Evolutionary conservation across 768 basidiomycete genomes (phyloP), one percentile per base, ranked within the genome.

Genomic region (Pisolithus sp.): DNA sequence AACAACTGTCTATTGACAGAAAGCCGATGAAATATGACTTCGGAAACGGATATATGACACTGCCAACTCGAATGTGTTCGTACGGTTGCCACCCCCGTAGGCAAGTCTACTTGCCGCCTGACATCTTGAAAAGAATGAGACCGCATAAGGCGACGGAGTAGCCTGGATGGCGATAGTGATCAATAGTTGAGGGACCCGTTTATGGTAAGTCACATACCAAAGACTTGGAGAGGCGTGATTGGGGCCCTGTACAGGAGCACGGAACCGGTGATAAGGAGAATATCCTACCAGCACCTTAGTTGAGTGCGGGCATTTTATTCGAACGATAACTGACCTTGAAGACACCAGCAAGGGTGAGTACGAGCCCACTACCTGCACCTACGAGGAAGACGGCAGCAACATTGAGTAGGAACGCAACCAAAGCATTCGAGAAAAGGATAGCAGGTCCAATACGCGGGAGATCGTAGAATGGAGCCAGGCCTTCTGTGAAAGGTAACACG

Each of bases 321-420:
- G 12, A 38, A 38, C 20, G 24, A 12, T 7, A 48, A 65, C 74
- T 39, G 60, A 86, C 85, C 79, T 94, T 94, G 71, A 93, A 85
- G 23, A 97, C 93, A 15, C 94, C 94, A 2, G 94, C 93, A 4
- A 98, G 78, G 2, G 94, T 97, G 57, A 97, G 74, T 18, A 96
- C 82, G 53, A 97, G 75, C 2, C 93, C 92, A 46, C 86, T 88
- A 15, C 86, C 93, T 0, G 83, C 88, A 40, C 92, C 81, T 31
- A 96, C 92, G 60, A 97, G 76, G 74, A 94, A 97, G 18, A 97
- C 94, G 9, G 94, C 93, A 1, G 94, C 90, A 38, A 96, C 77
- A 63, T 97, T 96, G 55, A 96, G 76, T 36, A 85, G 73, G 73
- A 98, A 94, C 0, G 95, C 94, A 30, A 92, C 79, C 42, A 73